Base-by-base conservation (phyloP, 75 land plant species). In the Picea sitchensis region DNA sequence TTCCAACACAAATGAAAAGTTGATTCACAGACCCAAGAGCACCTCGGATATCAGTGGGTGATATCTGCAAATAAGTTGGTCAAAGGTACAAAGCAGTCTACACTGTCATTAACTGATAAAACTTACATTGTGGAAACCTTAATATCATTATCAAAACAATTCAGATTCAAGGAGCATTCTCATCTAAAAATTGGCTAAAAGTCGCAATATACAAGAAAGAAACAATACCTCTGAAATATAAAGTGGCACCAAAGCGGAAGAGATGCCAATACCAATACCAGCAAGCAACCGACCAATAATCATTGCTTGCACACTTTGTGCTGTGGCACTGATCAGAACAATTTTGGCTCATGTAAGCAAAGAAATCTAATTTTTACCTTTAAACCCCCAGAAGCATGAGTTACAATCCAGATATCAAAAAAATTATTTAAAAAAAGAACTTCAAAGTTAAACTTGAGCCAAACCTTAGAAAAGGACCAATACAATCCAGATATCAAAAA, bases 41-140 rank as follows among this genome's bases (percentile, higher is more conserved):
- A 5, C 99, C 99, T 58, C 98, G 94, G 81, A 95, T 95, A 76
- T 98, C 99, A 64, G 98, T 95, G 60, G 99, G 99, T 57, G 99
- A 93, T 51, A 98, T 92, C 99, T 98, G 80, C 57, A 79, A 64
- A 59, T 68, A 32, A 31, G 20, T 56, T 9, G 54, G 54, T 51
- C 54, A 51, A 51, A 9, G 11, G 54, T 51, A 51, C 11, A 9
- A 51, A 51, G 8, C 11, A 51, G 54, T 8, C 9, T 51, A 51
- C 54, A 51, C 54, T 51, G 54, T 51, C 54, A 51, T 51, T 51
- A 1, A 51, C 54, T 51, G 11, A 9, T 51, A 51, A 4, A 51
- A 51, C 54, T 51, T 51, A 51, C 8, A 9, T 41, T 8, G 54
- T 9, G 0, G 9, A 51, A 51, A 51, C 8, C 11, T 51, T 8